Percentiles rank a stretch among this genome's conserved stretches.
Conservation (phyloP, 768 basidiomycete genomes). For the Trichaptum fuscoviolaceum region DNA sequence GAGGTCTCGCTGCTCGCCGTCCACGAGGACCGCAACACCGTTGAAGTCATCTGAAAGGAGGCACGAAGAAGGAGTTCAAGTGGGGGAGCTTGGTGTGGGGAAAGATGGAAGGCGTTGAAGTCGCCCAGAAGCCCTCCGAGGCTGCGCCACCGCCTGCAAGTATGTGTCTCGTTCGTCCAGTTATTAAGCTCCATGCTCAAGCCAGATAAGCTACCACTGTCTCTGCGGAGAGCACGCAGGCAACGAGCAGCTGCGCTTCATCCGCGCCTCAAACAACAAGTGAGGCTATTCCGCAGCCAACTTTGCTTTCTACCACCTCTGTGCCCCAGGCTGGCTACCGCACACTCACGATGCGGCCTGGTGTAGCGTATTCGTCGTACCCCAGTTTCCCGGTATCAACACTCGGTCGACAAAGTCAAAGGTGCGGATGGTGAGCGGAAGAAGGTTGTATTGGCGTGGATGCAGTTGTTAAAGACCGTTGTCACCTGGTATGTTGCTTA, state of each 20-base stretch:
- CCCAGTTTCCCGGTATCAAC: too few species aligned
- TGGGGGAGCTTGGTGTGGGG: constrained; percentile 79
- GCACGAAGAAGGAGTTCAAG: constrained; percentile 70
- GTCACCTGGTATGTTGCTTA: constrained; percentile 69
- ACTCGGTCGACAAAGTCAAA: too few species aligned
- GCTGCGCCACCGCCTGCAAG: constrained; percentile 23
- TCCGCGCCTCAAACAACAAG: not conserved
- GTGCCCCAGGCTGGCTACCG: not conserved
- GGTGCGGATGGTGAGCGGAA: too few species aligned
- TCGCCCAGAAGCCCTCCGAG: constrained; percentile 69
- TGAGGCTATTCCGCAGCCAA: not conserved
- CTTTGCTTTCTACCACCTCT: not conserved
- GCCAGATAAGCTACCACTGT: not conserved
- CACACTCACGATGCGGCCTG: not conserved
- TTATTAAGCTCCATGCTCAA: not conserved
- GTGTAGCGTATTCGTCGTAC: too few species aligned
- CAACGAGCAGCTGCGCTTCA: not conserved
- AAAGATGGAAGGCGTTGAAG: constrained; percentile 56
- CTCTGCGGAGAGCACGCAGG: not conserved
- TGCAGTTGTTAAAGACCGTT: constrained; percentile 83
- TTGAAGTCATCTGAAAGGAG: constrained; percentile 82
- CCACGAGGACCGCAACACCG: too few species aligned
- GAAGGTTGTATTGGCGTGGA: constrained; percentile 75
- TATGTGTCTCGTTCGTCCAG: not conserved
- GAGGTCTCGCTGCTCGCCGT: too few species aligned